phyloP scores from a whole-genome alignment of 1,139 yeast species.

The Zhuliangozyma blackwelliae region DNA sequence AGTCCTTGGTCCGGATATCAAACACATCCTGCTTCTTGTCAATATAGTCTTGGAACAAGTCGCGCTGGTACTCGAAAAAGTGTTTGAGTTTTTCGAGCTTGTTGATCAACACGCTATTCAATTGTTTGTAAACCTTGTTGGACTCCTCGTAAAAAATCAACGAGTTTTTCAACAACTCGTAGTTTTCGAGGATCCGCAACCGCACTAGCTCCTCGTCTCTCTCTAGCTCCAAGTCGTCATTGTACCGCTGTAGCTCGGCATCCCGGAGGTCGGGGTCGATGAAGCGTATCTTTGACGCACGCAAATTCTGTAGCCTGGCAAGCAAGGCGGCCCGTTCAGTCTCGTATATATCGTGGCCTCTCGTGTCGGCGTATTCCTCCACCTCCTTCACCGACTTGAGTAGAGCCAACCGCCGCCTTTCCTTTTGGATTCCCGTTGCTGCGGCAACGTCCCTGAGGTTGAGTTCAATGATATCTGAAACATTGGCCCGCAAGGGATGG shows the following conservation, averaged over 20 bases:
- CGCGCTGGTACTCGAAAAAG: conserved; percentile 38
- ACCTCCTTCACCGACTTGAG: conserved; percentile 15
- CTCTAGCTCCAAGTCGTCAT: conserved; percentile 14
- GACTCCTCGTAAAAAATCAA: conserved; percentile 37
- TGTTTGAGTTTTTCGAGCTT: conserved; percentile 38
- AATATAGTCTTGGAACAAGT: conserved; percentile 22
- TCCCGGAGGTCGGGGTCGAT: conserved; percentile 22
- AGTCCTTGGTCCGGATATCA: conserved; percentile 34
- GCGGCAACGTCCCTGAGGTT: conserved; percentile 17
- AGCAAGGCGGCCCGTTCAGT: conserved; percentile 22
- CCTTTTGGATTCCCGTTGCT: conserved; percentile 23
- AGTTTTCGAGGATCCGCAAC: conserved; percentile 29
- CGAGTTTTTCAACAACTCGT: conserved; percentile 32
- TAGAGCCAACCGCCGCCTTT: conserved; percentile 22
- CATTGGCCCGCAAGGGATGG: conserved; percentile 1
- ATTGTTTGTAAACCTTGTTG: conserved; percentile 31
- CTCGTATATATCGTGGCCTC: conserved; percentile 19
- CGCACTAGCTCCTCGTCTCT: conserved; percentile 36
- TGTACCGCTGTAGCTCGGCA: conserved; percentile 21
- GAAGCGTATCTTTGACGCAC: conserved; percentile 23
- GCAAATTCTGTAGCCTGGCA: conserved; percentile 22
- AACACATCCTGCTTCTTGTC: conserved; percentile 21
- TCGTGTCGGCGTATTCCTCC: conserved; percentile 12
- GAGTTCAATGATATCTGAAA: conserved; percentile 5
- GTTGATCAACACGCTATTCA: conserved; percentile 26